Evolutionary conservation across 2,329 filamentous ascomycete genomes (phyloP).

Genomic region (Aspergillus ibericus): DNA sequence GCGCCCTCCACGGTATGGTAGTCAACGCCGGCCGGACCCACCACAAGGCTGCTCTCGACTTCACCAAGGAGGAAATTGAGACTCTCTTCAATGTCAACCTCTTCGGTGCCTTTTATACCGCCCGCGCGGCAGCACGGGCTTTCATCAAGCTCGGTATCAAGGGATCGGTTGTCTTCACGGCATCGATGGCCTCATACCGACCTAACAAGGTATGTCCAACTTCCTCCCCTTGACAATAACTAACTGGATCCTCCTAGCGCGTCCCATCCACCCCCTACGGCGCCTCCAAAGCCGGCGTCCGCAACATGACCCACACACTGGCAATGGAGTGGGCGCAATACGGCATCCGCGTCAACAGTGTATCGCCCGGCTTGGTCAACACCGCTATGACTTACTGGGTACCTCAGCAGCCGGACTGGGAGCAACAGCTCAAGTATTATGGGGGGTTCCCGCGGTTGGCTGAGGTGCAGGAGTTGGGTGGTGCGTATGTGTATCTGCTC

Average conservation of each 20-base stretch:
- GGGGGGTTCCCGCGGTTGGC: slow-evolving; percentile 55
- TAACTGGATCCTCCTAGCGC: slow-evolving; percentile 5
- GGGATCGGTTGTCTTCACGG: slow-evolving; percentile 49
- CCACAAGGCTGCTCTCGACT: slow-evolving; percentile 54
- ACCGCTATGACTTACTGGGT: slow-evolving; percentile 52
- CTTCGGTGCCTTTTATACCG: slow-evolving; percentile 49
- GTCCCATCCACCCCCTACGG: slow-evolving; percentile 45
- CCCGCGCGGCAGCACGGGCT: slow-evolving; percentile 43
- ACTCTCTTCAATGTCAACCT: slow-evolving; percentile 48
- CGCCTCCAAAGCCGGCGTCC: slow-evolving; percentile 46
- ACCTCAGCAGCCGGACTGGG: slow-evolving; percentile 51
- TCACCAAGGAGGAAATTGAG: slow-evolving; percentile 50
- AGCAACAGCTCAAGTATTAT: slow-evolving; percentile 56
- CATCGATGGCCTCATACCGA: slow-evolving; percentile 46
- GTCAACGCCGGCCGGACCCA: slow-evolving; percentile 54
- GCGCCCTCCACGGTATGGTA: slow-evolving; percentile 52
- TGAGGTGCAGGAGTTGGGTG: slow-evolving; percentile 52
- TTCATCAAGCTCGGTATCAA: slow-evolving; percentile 50
- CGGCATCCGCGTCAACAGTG: slow-evolving; percentile 68
- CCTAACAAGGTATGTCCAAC: slow-evolving; percentile 41
- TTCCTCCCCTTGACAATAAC: neutral
- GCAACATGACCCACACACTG: slow-evolving; percentile 50
- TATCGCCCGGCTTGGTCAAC: slow-evolving; percentile 37
- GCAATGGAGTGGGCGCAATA: slow-evolving; percentile 70
- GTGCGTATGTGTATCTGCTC: slow-evolving; percentile 51